Base-by-base conservation (phyloP, 108 stramenopile genomes). In the Phaeodactylum tricornutum region DNA sequence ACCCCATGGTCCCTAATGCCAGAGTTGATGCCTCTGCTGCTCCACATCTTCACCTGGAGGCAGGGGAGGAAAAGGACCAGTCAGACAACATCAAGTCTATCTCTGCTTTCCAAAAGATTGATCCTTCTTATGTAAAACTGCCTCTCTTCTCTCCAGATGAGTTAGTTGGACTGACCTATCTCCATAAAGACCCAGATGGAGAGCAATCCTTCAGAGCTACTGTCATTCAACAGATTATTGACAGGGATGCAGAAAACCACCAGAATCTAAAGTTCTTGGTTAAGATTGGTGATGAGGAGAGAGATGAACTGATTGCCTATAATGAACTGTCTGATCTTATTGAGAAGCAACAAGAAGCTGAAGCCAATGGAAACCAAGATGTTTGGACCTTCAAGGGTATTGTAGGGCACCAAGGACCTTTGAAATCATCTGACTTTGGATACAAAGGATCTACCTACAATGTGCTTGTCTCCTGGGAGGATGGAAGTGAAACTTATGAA, bases 381-480 rank as follows among this genome's bases (percentile, higher is more conserved):
- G 8, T 32, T 3, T 59, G 49, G 33, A 9, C n/a, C 6, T 59
- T 38, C 36, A 37, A 36, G n/a, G 4, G 4, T 4, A 59, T 56
- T 39, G 7, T 7, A 8, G 57, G 35, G 17, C 59, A 60, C 24
- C 29, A 50, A 42, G 61, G 54, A 8, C 61, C 61, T 14, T 26
- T 64, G 9, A 4, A 8, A 2, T 23, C 22, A 4, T 16, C 22
- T 19, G 39, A 59, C 33, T 35, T 31, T 2, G 21, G 24, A 1
- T 66, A 54, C 34, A 66, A 60, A 20, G 60, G 60, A 40, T 45
- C 42, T 24, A 50, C 27, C 17, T 64, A 42, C 36, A 71, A 71
- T 44, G 59, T 71, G 8, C 4, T 25, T n/a, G 31, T 64, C 1
- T 24, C 60, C 24, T 64, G 62, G 62, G 62, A 53, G 34, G 43